Percentiles rank a stretch among this genome's conserved stretches.
phyloP scores from a whole-genome alignment of 306 rosid species.

The Lotus japonicus region DNA sequence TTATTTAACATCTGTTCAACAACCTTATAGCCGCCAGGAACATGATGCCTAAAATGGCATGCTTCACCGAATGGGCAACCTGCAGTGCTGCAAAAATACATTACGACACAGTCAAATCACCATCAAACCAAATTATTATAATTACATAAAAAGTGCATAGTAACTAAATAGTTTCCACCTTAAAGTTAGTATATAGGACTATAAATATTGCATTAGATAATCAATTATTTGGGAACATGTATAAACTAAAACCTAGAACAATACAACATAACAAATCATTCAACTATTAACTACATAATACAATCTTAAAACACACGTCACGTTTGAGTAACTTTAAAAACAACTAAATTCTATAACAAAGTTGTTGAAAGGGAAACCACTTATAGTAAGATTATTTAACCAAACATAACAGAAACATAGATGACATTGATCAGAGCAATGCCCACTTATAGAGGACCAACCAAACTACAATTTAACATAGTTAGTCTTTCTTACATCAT shows the following conservation, averaged over 20 bases:
- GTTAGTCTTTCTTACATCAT: neutral
- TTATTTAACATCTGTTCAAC: constrained; percentile 89
- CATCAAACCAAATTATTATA: neutral
- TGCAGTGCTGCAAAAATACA: constrained; percentile 61
- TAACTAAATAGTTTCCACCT: neutral
- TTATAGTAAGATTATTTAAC: neutral
- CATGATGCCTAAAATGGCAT: constrained; percentile 87
- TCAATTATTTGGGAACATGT: neutral
- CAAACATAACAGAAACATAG: neutral
- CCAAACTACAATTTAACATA: neutral
- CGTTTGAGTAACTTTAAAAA: neutral
- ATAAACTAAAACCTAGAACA: neutral
- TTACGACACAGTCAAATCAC: constrained; percentile 26
- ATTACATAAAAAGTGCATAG: neutral
- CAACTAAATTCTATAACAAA: no score
- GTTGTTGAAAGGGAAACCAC: neutral
- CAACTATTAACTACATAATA: neutral
- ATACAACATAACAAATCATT: neutral
- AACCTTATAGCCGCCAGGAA: constrained; percentile 88
- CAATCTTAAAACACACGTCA: neutral
- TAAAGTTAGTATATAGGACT: neutral
- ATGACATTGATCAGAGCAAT: neutral
- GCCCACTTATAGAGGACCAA: neutral
- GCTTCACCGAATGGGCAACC: constrained; percentile 98
- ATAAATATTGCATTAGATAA: neutral